Percentiles rank a stretch among this genome's conserved stretches.
These are phyloP conservation scores for Solanum lycopersicoides DNA, from an alignment of 257 asterid species.

Conservation along the genomic window DNA sequence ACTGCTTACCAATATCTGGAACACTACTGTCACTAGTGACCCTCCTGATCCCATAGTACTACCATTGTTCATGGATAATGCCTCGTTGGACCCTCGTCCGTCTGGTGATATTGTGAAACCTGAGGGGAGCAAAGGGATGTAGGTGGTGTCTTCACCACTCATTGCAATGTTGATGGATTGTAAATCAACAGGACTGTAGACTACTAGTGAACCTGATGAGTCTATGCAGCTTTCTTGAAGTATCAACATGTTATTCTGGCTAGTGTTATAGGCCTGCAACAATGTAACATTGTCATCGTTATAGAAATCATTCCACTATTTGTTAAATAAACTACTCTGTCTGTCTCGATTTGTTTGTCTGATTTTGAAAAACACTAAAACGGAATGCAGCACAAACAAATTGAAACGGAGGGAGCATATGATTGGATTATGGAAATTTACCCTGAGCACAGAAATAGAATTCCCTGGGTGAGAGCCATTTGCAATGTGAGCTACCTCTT, in stretches of 20 bases:
- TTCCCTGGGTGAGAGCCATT: conserved; percentile 96
- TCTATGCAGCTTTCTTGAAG: conserved; percentile 95
- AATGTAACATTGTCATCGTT: background rate
- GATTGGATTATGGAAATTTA: conserved; percentile 5
- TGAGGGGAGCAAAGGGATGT: conserved; percentile 67
- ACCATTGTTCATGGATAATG: conserved; percentile 12
- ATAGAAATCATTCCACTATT: background rate
- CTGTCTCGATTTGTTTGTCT: background rate
- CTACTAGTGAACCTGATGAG: conserved; percentile 69
- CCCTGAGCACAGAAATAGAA: conserved; percentile 83
- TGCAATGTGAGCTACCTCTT: conserved; percentile 82
- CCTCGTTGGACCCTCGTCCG: conserved; percentile 26
- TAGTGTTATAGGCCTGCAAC: conserved; percentile 59
- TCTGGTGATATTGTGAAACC: conserved; percentile 79
- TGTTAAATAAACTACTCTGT: background rate
- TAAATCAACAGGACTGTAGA: conserved; percentile 75
- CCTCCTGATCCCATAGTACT: conserved; percentile 14
- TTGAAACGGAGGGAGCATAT: background rate
- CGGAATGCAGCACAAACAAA: too few relatives aligned
- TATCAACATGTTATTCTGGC: conserved; percentile 82
- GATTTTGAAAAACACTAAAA: background rate
- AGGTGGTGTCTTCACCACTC: conserved; percentile 87
- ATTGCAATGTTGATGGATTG: conserved; percentile 70
- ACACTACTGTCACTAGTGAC: conserved; percentile 65
- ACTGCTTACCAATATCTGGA: conserved; percentile 79